phyloP scores from a whole-genome alignment of 306 rosid genomes.

The Inga leiocalycina region DNA sequence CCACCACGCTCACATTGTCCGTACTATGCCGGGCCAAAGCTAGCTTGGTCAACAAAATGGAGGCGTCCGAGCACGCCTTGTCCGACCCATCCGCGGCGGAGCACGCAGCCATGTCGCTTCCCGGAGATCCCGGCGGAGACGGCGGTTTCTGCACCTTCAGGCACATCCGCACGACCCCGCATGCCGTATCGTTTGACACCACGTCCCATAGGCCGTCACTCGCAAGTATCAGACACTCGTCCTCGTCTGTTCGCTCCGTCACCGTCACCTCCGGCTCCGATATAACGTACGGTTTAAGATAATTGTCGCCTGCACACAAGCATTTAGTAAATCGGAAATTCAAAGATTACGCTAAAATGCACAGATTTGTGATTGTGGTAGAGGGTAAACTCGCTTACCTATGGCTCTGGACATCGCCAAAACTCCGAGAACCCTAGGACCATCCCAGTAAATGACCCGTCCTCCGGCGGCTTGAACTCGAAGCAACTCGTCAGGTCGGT shows the following conservation, averaged over 20 bases:
- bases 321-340: background rate
- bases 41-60: conserved; percentile 78
- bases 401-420: conserved; percentile 92
- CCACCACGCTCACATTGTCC: conserved; percentile 89
- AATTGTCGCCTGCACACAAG: conserved; percentile 53
- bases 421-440: conserved; percentile 84
- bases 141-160: conserved; percentile 48
- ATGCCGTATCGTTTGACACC: conserved; percentile 79
- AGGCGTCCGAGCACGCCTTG: conserved; percentile 77
- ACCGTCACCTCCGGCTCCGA: conserved; percentile 86
- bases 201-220: conserved; percentile 97
- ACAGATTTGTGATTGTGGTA: background rate
- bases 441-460: conserved; percentile 91
- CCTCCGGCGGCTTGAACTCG: conserved; percentile 85
- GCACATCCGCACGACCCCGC: conserved; percentile 76
- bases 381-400: background rate
- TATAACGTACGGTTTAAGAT: conserved; percentile 82
- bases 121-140: conserved; percentile 36
- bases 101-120: conserved; percentile 17
- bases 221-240: conserved; percentile 80
- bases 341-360: background rate
- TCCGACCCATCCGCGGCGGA: conserved; percentile 46
- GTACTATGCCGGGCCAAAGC: conserved; percentile 85
- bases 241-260: conserved; percentile 62
- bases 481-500: conserved; percentile 79